phyloP scores from a whole-genome alignment of 768 basidiomycete genomes.

The Mycena filopes region DNA sequence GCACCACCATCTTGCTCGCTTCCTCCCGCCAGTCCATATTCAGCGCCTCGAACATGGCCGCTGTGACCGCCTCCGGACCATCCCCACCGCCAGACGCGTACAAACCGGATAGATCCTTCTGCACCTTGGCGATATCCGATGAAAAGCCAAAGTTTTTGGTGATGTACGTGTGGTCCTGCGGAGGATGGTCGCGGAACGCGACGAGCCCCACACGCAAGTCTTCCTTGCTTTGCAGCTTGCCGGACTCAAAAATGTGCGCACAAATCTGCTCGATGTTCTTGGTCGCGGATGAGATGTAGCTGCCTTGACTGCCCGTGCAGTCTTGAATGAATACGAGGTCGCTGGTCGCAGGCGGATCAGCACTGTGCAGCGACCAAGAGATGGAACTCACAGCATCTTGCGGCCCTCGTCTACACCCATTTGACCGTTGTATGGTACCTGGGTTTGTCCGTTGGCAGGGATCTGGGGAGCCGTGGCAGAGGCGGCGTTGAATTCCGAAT shows the following conservation, averaged over 20 bases:
- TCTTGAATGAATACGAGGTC: conserved; percentile 97
- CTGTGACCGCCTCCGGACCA: conserved; percentile 97
- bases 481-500: conserved; percentile 56
- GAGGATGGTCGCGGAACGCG: conserved; percentile 96
- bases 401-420: conserved; percentile 51
- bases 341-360: conserved; percentile 51
- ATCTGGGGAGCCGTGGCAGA: conserved; percentile 35
- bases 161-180: conserved; percentile 95
- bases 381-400: conserved; percentile 77
- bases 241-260: conserved; percentile 93
- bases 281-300: conserved; percentile 92
- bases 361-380: conserved; percentile 22
- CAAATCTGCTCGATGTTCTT: conserved; percentile 98
- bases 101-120: conserved; percentile 82
- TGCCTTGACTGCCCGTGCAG: conserved; percentile 92
- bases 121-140: conserved; percentile 88
- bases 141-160: conserved; percentile 96
- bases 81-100: conserved; percentile 92
- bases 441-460: conserved; percentile 50
- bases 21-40: conserved; percentile 90
- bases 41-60: conserved; percentile 86
- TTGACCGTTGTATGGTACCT: conserved; percentile 45
- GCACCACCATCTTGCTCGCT: conserved; percentile 95
- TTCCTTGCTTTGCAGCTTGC: conserved; percentile 86
- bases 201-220: conserved; percentile 93